A percentile compares a stretch with the other conserved stretches of the same genome.
These are phyloP conservation scores for Flaveria robusta DNA, from an alignment of 129 eudicot genomes.

Conservation along the genomic window DNA sequence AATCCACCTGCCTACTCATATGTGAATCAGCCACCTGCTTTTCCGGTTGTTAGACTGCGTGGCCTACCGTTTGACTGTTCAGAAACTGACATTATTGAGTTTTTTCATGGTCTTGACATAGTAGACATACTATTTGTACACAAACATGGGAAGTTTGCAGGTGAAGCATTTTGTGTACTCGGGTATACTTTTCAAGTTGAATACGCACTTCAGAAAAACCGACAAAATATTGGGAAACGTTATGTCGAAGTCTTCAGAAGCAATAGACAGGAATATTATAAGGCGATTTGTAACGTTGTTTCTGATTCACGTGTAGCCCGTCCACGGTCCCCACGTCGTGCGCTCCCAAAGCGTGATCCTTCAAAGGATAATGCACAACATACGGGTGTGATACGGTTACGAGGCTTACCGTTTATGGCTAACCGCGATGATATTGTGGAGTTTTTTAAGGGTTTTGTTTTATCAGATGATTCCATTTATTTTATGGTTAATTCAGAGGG, in stretches of 20 bases:
- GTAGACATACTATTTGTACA: constrained; percentile 80
- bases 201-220: constrained; percentile 86
- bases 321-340: constrained; percentile 70
- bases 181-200: constrained; percentile 91
- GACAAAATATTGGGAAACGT: constrained; percentile 87
- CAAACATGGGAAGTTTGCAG: constrained; percentile 71
- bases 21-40: constrained; percentile 63
- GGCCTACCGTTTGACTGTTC: constrained; percentile 95
- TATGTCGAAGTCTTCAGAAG: constrained; percentile 93
- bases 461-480: constrained; percentile 67
- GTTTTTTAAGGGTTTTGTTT: constrained; percentile 68
- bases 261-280: constrained; percentile 81
- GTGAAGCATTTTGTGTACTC: constrained; percentile 86
- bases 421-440: constrained; percentile 68
- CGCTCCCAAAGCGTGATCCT: constrained; percentile 44
- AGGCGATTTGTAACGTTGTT: constrained; percentile 73
- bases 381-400: constrained; percentile 72
- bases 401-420: constrained; percentile 88
- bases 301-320: constrained; percentile 50
- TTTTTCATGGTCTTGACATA: constrained; percentile 81
- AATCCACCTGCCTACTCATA: constrained; percentile 64
- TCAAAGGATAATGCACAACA: constrained; percentile 65
- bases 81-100: constrained; percentile 82
- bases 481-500: constrained; percentile 73
- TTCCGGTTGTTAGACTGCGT: constrained; percentile 88